Evolutionary conservation across 768 basidiomycete species (phyloP).

Genomic region (Kondoa malvinella): DNA sequence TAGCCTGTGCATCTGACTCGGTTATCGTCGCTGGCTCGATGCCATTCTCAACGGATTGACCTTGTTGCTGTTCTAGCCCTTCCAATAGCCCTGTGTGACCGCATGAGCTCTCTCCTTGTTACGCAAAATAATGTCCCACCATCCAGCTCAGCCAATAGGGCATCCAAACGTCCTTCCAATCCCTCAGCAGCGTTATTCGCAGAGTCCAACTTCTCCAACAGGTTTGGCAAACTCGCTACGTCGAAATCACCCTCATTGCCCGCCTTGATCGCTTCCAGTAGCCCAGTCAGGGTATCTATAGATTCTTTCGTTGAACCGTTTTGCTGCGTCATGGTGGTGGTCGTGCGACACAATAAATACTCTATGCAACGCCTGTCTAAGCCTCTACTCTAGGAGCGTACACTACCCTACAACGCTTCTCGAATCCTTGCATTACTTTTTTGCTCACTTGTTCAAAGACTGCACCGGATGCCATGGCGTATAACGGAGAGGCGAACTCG

Average conservation of each 20-base stretch:
- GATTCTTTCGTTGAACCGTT: not conserved
- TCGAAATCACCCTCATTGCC: not conserved
- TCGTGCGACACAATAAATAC: too few relatives aligned
- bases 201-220: not conserved
- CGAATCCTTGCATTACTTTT: slow-evolving; percentile 84
- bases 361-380: too few relatives aligned
- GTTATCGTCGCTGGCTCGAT: too few relatives aligned
- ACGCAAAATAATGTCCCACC: too few relatives aligned
- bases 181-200: not conserved
- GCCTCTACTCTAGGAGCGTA: slow-evolving; percentile 39
- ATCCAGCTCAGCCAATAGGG: not conserved
- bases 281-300: not conserved
- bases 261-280: not conserved
- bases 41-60: too few relatives aligned
- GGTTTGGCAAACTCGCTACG: not conserved
- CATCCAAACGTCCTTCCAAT: not conserved
- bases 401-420: slow-evolving; percentile 56
- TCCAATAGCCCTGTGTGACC: not conserved
- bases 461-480: slow-evolving; percentile 60
- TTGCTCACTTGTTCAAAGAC: slow-evolving; percentile 76
- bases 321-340: not conserved
- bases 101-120: too few relatives aligned
- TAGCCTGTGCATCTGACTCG: too few relatives aligned
- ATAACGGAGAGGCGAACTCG: slow-evolving; percentile 69
- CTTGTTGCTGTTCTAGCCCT: not conserved